Evolutionary conservation across 768 basidiomycete genomes (phyloP).

Genomic region (Pleurotus tuoliensis): DNA sequence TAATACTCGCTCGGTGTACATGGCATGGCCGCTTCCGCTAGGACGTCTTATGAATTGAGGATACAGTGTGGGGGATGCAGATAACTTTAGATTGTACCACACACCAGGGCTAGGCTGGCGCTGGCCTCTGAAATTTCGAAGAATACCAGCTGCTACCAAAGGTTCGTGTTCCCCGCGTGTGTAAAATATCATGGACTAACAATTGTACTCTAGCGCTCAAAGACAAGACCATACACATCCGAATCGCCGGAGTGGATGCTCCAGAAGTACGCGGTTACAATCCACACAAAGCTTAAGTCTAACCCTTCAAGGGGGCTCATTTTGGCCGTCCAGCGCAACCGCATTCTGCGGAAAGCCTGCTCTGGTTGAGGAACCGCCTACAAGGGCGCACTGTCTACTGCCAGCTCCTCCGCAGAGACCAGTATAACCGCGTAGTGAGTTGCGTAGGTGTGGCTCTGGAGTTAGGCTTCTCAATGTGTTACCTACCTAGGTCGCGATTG

Average conservation of each 20-base stretch:
- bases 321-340: conserved; percentile 82
- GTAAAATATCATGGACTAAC: neutral
- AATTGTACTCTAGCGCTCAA: conserved; percentile 51
- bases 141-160: conserved; percentile 55
- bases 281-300: neutral
- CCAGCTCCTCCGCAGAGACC: conserved; percentile 73
- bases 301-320: conserved; percentile 55
- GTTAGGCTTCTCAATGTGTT: neutral
- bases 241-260: conserved; percentile 89
- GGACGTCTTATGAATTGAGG: neutral
- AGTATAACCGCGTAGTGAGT: conserved; percentile 77
- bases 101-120: conserved; percentile 74
- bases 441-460: neutral
- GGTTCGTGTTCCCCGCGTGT: conserved; percentile 30
- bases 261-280: conserved; percentile 63
- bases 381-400: conserved; percentile 62
- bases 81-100: conserved; percentile 88
- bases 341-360: conserved; percentile 66
- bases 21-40: too few relatives aligned
- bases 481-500: conserved; percentile 57
- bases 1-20: neutral
- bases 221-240: conserved; percentile 79
- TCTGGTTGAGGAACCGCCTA: conserved; percentile 61
- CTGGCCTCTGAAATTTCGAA: conserved; percentile 68
- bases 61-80: conserved; percentile 75